These are phyloP conservation scores for Chlamydomonas eustigma DNA, from an alignment of 139 green algal genomes.

Conservation along the genomic window DNA sequence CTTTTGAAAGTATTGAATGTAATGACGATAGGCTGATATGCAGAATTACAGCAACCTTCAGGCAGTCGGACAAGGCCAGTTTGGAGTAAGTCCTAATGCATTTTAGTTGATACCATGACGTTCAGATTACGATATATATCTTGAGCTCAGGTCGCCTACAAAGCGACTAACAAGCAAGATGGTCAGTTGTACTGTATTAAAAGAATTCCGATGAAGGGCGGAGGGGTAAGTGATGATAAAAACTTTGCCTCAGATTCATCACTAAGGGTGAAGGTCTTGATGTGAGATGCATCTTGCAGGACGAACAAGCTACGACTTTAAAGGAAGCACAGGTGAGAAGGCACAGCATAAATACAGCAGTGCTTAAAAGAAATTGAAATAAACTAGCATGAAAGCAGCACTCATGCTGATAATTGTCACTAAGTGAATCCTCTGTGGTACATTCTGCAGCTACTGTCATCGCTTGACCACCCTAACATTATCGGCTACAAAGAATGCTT, in stretches of 20 bases:
- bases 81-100: background rate
- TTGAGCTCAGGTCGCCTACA: constrained; percentile 23
- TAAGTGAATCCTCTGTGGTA: too few relatives aligned
- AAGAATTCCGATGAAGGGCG: constrained; percentile 38
- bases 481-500: constrained; percentile 58
- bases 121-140: background rate
- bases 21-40: too few relatives aligned
- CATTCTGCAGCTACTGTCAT: constrained; percentile 46
- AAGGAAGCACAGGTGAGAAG: constrained; percentile 14
- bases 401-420: too few relatives aligned
- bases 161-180: constrained; percentile 33
- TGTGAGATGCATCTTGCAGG: too few relatives aligned
- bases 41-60: background rate
- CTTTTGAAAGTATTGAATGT: too few relatives aligned
- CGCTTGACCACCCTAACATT: constrained; percentile 58
- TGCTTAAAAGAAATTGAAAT: too few relatives aligned
- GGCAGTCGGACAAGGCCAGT: background rate
- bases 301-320: constrained; percentile 1
- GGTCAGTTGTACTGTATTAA: constrained; percentile 51
- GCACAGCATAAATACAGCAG: too few relatives aligned
- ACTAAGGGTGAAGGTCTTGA: too few relatives aligned
- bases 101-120: background rate
- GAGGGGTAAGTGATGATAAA: too few relatives aligned
- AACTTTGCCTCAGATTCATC: too few relatives aligned
- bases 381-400: too few relatives aligned